Base-by-base conservation (phyloP, 495 filamentous ascomycete species). In the Parathielavia appendiculata region DNA sequence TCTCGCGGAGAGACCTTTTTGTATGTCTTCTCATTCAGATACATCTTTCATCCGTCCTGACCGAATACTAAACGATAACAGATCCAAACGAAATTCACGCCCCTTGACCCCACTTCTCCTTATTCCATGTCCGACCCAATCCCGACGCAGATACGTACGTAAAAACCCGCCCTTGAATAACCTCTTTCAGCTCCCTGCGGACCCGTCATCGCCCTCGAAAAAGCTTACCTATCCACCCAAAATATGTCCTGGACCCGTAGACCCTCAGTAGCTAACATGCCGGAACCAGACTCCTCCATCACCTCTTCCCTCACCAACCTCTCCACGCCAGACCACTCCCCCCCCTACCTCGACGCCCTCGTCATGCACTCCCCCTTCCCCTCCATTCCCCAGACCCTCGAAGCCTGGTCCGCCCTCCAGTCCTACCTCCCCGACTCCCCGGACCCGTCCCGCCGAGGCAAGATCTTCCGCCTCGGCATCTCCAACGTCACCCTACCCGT, bases 41-140 rank as follows among this genome's bases (percentile, higher is more conserved):
- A 22, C 58, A 73, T 34, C 34, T 8, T 26, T 40, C n/a, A 14
- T 32, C 12, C 23, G 1, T 8, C 23, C 30, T n/a, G 17, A 44
- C 34, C 12, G 13, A 14, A 45, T 32, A 22, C n/a, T n/a, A 14
- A 51, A 65, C 36, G 47, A 22, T 13, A 38, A 51, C 64, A 88
- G 86, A 76, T 92, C 22, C 90, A 95, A 81, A 91, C 90, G 11
- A 93, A 93, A 69, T 92, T 84, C 72, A 89, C 87, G 6, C 76
- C 86, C 1, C 58, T 79, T 16, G 72, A 73, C 39, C 81, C 90
- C 63, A 79, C 86, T 51, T 75, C 70, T 5, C 66, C 76, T 23
- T 78, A 81, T 58, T 76, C 83, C 73, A 87, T 86, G 2, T 65
- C 90, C 85, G 69, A 72, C 65, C 55, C 73, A 59, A 40, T 77